Evolutionary conservation across 768 basidiomycete genomes (phyloP).

Genomic region (Phaffia australis): DNA sequence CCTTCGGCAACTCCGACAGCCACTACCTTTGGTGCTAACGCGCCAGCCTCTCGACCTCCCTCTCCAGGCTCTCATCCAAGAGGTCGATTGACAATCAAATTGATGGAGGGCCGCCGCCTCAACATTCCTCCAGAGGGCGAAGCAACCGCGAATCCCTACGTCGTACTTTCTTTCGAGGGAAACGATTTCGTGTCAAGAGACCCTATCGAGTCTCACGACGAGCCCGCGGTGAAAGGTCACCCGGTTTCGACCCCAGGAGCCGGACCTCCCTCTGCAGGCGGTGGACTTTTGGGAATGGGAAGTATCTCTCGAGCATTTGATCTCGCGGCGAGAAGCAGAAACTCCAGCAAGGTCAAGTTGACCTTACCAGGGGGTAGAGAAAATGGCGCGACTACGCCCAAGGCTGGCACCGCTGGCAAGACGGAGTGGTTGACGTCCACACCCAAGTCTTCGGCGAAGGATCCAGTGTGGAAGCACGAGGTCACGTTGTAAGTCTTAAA

Average conservation of each 20-base stretch:
- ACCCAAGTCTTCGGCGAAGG: conserved; percentile 46
- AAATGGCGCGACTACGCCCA: conserved; percentile 28
- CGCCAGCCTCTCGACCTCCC: conserved; percentile 20
- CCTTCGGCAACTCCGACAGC: conserved; percentile 20
- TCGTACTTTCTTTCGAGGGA: conserved; percentile 96
- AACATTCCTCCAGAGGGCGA: conserved; percentile 45
- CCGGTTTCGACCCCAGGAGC: conserved; percentile 46
- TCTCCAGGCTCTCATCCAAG: conserved; percentile 32
- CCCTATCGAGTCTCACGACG: conserved; percentile 71
- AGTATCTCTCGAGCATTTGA: conserved; percentile 25
- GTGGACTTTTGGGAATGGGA: conserved; percentile 24
- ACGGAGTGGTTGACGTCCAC: conserved; percentile 17
- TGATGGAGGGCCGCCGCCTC: conserved; percentile 80
- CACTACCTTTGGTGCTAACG: background rate
- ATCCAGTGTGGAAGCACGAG: conserved; percentile 98
- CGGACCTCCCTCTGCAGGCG: conserved; percentile 14
- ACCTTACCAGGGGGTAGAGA: conserved; percentile 10
- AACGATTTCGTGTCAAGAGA: conserved; percentile 94
- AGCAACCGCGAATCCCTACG: conserved; percentile 47
- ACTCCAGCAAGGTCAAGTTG: conserved; percentile 18
- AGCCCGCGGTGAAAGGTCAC: conserved; percentile 68
- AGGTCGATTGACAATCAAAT: conserved; percentile 82
- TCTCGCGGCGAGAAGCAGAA: conserved; percentile 24
- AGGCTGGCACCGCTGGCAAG: conserved; percentile 3
- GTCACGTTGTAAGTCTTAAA: conserved; percentile 77